Conservation (phyloP, 169 alveolate species). For the Cryptosporidium baileyi region DNA sequence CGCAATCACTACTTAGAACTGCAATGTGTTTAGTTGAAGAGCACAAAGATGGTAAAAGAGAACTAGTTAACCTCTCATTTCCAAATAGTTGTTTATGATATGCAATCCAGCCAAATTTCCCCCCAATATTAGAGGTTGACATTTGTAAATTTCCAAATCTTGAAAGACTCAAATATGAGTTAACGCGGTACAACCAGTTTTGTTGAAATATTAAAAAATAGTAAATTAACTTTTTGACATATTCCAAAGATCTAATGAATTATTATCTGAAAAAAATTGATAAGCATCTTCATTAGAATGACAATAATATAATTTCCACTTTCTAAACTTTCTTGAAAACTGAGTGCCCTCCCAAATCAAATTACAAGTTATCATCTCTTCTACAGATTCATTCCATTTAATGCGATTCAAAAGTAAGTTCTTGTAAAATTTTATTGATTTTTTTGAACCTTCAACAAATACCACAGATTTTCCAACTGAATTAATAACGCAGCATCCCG, state of each 20-base stretch:
- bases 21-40: slow-evolving; percentile 25
- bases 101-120: slow-evolving; percentile 50
- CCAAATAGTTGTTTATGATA: slow-evolving; percentile 41
- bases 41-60: slow-evolving; percentile 30
- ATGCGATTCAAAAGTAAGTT: slow-evolving; percentile 79
- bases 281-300: slow-evolving; percentile 58
- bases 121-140: slow-evolving; percentile 5
- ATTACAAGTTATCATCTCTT: not conserved
- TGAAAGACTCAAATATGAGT: not conserved
- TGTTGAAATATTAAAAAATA: not conserved
- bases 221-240: slow-evolving; percentile 13
- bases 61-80: not conserved
- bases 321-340: not conserved
- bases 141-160: too few species aligned
- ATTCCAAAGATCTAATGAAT: slow-evolving; percentile 51
- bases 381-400: slow-evolving; percentile 76
- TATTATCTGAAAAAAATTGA: slow-evolving; percentile 32
- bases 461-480: slow-evolving; percentile 75
- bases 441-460: slow-evolving; percentile 77
- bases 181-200: not conserved
- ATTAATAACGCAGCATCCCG: slow-evolving; percentile 86
- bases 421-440: slow-evolving; percentile 78
- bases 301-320: slow-evolving; percentile 44
- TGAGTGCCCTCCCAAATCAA: slow-evolving; percentile 54
- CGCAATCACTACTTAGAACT: not conserved